A percentile compares a stretch with the other conserved stretches of the same genome.
These are phyloP conservation scores for Talaromyces islandicus DNA, from an alignment of 2,329 filamentous ascomycete genomes.

Conservation along the genomic window DNA sequence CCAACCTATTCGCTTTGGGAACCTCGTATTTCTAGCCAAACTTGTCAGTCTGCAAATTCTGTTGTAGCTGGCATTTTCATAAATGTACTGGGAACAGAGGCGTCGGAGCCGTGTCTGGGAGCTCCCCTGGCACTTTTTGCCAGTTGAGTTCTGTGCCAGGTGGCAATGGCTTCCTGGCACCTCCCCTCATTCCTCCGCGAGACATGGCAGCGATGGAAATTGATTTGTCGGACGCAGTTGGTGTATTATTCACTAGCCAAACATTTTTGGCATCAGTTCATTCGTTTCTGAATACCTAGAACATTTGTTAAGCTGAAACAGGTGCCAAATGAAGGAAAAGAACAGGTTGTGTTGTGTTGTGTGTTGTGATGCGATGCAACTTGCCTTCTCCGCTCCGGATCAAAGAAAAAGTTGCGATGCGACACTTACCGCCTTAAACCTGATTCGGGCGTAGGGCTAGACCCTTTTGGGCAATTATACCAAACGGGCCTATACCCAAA, in stretches of 20 bases:
- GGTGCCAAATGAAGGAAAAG: neutral
- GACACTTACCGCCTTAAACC: constrained; percentile 18
- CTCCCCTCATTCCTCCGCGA: constrained; percentile 33
- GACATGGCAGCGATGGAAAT: constrained; percentile 27
- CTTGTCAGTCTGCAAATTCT: neutral
- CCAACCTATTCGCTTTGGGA: constrained; percentile 27
- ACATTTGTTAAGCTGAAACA: neutral
- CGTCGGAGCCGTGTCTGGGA: constrained; percentile 39
- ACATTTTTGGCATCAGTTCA: neutral
- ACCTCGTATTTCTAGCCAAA: constrained; percentile 32
- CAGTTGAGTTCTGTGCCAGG: constrained; percentile 38
- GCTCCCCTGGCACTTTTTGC: constrained; percentile 33
- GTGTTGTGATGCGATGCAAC: neutral
- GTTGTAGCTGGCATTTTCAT: neutral
- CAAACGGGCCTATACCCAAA: too few relatives aligned
- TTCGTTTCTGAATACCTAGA: neutral
- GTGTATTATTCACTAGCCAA: neutral
- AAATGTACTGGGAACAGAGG: constrained; percentile 42
- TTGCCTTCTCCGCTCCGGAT: neutral
- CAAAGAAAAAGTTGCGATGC: constrained; percentile 11
- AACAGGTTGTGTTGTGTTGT: neutral
- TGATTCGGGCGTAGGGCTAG: neutral
- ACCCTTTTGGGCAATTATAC: neutral
- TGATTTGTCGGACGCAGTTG: neutral
- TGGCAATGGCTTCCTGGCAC: constrained; percentile 23